Conservation (phyloP, 2,329 filamentous ascomycete species). For the Ophiostoma montium region DNA sequence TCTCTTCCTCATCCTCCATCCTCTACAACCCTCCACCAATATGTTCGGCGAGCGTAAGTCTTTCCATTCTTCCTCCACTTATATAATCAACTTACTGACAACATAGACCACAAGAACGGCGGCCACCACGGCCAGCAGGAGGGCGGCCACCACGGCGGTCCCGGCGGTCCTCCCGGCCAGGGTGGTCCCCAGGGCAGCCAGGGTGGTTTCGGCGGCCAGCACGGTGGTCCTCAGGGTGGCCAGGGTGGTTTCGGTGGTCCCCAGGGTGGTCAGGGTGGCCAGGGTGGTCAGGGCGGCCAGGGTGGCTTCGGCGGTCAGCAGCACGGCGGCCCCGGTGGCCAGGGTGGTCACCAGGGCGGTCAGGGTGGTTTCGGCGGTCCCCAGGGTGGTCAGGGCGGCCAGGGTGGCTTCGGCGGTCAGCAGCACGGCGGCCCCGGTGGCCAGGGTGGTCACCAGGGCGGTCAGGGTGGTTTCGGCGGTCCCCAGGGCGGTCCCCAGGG, state of each 20-base stretch:
- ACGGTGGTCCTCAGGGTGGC: background rate
- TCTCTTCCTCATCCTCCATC: background rate
- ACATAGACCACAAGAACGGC: background rate
- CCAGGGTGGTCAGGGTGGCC: background rate
- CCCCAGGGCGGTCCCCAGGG: background rate
- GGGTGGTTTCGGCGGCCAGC: background rate
- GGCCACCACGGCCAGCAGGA: background rate
- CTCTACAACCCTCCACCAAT: background rate
- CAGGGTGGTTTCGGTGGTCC: background rate
- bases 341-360: background rate
- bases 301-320: background rate
- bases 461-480: background rate
- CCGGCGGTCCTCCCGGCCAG: background rate
- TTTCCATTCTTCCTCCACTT: too few species aligned
- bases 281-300: background rate
- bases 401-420: background rate
- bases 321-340: background rate
- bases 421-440: background rate
- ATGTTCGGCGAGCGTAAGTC: background rate
- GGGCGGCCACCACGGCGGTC: background rate
- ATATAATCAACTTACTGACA: too few species aligned
- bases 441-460: background rate
- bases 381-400: background rate
- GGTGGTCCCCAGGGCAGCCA: background rate
- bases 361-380: background rate